phyloP scores from a whole-genome alignment of 2,329 filamentous ascomycete genomes.

The Cercospora sp. region DNA sequence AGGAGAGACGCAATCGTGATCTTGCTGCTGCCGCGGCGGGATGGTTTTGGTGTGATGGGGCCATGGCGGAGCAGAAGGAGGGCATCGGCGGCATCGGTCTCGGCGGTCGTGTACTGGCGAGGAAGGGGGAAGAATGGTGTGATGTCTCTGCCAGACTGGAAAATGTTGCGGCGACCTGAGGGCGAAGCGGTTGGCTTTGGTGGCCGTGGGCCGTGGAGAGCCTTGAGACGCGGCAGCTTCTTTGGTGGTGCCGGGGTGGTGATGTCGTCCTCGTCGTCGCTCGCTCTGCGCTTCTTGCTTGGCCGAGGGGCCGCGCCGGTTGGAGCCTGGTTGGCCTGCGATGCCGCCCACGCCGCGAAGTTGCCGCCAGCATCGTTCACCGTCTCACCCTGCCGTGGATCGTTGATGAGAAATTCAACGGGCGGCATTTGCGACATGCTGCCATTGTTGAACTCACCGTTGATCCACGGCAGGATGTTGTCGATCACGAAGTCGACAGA shows the following conservation, averaged over 20 bases:
- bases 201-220: conserved; percentile 2
- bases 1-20: conserved; percentile 7
- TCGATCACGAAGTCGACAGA: conserved; percentile 29
- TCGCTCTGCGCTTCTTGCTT: neutral
- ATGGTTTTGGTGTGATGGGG: neutral
- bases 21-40: neutral
- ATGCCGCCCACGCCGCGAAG: conserved; percentile 29
- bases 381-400: conserved; percentile 23
- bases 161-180: neutral
- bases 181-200: neutral
- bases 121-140: neutral
- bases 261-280: conserved; percentile 2
- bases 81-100: neutral
- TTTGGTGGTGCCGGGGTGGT: neutral
- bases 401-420: conserved; percentile 36
- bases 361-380: conserved; percentile 28
- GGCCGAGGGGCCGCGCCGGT: neutral
- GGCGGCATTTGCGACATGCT: conserved; percentile 32
- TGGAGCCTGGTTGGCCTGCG: neutral
- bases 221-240: conserved; percentile 1
- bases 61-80: neutral
- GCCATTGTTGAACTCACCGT: conserved; percentile 22
- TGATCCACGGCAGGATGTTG: conserved; percentile 30
- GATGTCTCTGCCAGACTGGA: neutral
- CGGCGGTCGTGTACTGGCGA: neutral